Conservation (phyloP, 495 filamentous ascomycete species). For the Trichoderma virens region DNA sequence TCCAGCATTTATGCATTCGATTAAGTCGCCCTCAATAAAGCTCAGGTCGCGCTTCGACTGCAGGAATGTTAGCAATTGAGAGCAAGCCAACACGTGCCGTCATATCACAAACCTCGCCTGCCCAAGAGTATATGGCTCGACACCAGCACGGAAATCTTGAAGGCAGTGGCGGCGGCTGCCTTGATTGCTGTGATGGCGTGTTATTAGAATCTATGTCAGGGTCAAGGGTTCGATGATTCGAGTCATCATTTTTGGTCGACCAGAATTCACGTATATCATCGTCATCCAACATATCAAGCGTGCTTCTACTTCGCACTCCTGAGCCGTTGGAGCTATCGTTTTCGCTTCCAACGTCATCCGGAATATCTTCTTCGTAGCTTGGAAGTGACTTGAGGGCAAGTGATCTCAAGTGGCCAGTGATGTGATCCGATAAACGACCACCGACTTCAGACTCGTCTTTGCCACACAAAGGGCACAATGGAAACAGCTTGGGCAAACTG, state of each 20-base stretch:
- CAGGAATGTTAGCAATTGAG: constrained; percentile 16
- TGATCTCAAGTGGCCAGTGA: not conserved
- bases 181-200: too few species aligned
- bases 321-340: too few species aligned
- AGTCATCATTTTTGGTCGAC: too few species aligned
- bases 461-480: not conserved
- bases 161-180: constrained; percentile 63
- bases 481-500: not conserved
- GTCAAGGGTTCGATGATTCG: too few species aligned
- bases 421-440: not conserved
- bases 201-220: too few species aligned
- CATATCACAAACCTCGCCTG: constrained; percentile 64
- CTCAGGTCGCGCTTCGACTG: constrained; percentile 86
- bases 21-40: constrained; percentile 94
- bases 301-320: too few species aligned
- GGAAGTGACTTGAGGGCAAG: not conserved
- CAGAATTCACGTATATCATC: too few species aligned
- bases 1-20: constrained; percentile 95
- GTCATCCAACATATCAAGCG: too few species aligned
- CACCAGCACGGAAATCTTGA: constrained; percentile 93
- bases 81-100: constrained; percentile 11
- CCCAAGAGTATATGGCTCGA: constrained; percentile 91
- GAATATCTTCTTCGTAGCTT: not conserved
- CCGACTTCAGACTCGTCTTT: not conserved
- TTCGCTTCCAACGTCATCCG: not conserved